Evolutionary conservation across 257 asterid species (phyloP), one percentile per base, ranked within the genome.

Genomic region (Solanum medicagineum): DNA sequence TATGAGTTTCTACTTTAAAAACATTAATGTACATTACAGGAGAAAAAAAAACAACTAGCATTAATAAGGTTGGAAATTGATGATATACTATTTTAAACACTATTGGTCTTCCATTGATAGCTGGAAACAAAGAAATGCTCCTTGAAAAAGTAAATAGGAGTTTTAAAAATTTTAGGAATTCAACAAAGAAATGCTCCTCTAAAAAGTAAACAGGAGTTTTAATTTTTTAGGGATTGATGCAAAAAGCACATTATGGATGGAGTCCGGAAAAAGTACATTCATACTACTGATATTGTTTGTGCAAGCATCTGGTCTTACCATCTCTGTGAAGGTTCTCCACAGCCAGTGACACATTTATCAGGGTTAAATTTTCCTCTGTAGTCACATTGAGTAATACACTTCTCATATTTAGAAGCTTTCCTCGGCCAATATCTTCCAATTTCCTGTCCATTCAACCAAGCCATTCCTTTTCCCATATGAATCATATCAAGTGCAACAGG

Each of bases 381-480:
- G 84, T 93, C 94, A 36, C 99, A 95, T 65, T 90, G 87, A 81
- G 90, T 84, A 75, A 94, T 93, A 81, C 99, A 95, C 22, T 81
- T 87, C 73, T 94, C 98, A 9, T 87, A 85, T 85, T 49, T 83
- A 68, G 99, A 92, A 90, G 97, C 94, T 85, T 89, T 94, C 83
- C 94, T 88, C 16, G 98, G 90, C 99, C 98, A 95, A 88, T 94
- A 95, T 85, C 99, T 90, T 62, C 99, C 99, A 5, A 95, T 92
- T 89, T 95, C 99, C 81, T 94, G 90, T 69, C 99, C 99, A 87
- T 95, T 95, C 81, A 95, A 91, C 98, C 98, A 95, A 85, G 97
- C 98, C 84, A 94, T 77, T 82, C 98, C 98, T 91, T 95, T 95
- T 55, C 98, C 98, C 98, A 95, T 95, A 86, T 95, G 94, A 89